Conservation (phyloP, 2,329 filamentous ascomycete genomes). For the Cylindrodendrum hubeiense region DNA sequence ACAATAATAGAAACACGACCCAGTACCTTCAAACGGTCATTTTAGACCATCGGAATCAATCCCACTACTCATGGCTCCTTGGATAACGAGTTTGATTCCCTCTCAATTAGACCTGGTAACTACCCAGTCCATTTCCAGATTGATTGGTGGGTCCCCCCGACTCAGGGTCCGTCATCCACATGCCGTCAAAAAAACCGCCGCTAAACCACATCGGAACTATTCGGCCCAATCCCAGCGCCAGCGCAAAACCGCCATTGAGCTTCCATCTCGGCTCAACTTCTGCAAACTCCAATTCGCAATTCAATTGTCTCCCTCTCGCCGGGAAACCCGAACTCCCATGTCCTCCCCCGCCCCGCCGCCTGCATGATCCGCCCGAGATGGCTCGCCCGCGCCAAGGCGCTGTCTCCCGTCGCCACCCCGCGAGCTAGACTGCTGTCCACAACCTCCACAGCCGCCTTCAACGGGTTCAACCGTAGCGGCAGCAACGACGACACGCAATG, state of each 20-base stretch:
- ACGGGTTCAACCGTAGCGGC: neutral
- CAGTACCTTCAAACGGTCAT: neutral
- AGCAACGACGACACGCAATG: neutral
- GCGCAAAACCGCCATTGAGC: conserved; percentile 23
- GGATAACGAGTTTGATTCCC: neutral
- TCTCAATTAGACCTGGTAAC: neutral
- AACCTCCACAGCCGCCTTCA: neutral
- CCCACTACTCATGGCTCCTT: neutral
- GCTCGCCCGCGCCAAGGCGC: conserved; percentile 41
- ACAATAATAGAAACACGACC: neutral
- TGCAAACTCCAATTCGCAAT: neutral
- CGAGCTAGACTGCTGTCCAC: conserved; percentile 20
- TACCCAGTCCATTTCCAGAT: neutral
- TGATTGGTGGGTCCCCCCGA: neutral
- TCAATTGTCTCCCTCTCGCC: neutral
- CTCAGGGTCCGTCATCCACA: conserved; percentile 1
- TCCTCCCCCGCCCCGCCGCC: conserved; percentile 31
- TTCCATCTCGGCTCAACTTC: neutral
- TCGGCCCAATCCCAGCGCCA: conserved; percentile 16
- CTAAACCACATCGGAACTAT: conserved; percentile 33
- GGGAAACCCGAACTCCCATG: conserved; percentile 30
- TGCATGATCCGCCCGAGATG: conserved; percentile 48
- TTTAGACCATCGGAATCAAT: neutral
- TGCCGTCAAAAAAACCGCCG: conserved; percentile 16
- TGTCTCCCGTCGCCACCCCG: conserved; percentile 18